phyloP scores from a whole-genome alignment of 306 rosid species.

The Luffa acutangula region DNA sequence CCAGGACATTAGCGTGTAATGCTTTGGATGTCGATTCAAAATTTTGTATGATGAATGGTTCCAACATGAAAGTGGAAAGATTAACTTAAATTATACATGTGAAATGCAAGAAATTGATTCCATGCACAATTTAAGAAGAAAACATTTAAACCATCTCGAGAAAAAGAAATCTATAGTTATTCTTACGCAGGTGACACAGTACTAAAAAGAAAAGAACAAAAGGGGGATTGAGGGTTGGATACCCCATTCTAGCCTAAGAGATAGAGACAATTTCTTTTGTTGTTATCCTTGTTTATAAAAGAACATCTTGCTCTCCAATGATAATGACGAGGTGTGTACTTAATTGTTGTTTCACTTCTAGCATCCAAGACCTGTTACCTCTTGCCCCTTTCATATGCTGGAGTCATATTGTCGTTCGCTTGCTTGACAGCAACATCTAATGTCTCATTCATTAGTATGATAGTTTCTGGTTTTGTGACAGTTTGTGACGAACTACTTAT shows the following conservation, averaged over 20 bases:
- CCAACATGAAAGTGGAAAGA: background rate
- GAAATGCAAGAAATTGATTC: background rate
- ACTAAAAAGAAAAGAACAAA: background rate
- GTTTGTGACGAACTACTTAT: conserved; percentile 70
- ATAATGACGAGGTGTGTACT: background rate
- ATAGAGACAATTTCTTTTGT: background rate
- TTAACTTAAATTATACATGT: background rate
- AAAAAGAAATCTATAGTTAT: background rate
- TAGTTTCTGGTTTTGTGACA: conserved; percentile 14
- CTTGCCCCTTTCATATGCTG: background rate
- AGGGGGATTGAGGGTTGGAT: background rate
- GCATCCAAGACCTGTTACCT: background rate
- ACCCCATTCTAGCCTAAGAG: background rate
- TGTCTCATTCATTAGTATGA: background rate
- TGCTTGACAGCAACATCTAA: background rate
- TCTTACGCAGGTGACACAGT: background rate
- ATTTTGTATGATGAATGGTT: background rate
- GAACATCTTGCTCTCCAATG: background rate
- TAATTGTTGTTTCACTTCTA: background rate
- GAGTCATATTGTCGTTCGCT: background rate
- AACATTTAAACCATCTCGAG: background rate
- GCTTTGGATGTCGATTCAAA: background rate
- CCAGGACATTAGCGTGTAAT: background rate
- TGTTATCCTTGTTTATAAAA: background rate
- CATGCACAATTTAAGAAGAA: background rate